Percentiles rank a stretch among this genome's conserved stretches.
Conservation (phyloP, 2,329 filamentous ascomycete species). For the Ophiostoma pallidulum region DNA sequence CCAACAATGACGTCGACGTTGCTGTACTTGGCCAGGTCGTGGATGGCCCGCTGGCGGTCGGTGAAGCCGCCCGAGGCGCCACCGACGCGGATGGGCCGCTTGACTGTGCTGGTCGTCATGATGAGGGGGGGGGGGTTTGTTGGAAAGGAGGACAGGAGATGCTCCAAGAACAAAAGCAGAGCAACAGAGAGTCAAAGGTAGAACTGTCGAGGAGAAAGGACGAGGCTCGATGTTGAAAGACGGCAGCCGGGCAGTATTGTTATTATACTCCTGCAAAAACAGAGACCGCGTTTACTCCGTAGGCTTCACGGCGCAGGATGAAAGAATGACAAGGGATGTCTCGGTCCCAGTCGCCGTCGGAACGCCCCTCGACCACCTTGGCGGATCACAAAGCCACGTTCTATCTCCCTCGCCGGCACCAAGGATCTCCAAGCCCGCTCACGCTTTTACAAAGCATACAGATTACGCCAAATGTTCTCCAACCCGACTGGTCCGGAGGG, state of each 20-base stretch:
- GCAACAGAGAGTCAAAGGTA: not conserved
- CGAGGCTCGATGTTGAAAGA: slow-evolving; percentile 1
- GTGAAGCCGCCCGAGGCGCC: slow-evolving; percentile 35
- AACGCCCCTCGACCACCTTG: no score
- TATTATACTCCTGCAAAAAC: no score
- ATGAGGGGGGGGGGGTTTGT: not conserved
- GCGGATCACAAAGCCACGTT: not conserved
- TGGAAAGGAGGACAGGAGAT: not conserved
- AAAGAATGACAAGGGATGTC: no score
- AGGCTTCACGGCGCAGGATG: no score
- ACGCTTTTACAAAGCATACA: no score
- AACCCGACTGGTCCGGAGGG: slow-evolving; percentile 3
- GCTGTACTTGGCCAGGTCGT: slow-evolving; percentile 30
- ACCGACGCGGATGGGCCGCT: slow-evolving; percentile 31
- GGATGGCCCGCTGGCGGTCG: slow-evolving; percentile 32
- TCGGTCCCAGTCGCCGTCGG: no score
- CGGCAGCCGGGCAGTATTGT: not conserved
- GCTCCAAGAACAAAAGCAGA: not conserved
- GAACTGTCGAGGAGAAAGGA: not conserved
- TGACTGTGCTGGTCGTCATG: slow-evolving; percentile 14
- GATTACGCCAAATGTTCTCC: not conserved
- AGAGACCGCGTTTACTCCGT: no score
- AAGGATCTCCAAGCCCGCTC: slow-evolving; percentile 7
- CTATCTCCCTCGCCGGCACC: not conserved
- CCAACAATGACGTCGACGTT: slow-evolving; percentile 25